Base-by-base conservation (phyloP, 441 rosid species). In the Euphorbia schlechtendalii region DNA sequence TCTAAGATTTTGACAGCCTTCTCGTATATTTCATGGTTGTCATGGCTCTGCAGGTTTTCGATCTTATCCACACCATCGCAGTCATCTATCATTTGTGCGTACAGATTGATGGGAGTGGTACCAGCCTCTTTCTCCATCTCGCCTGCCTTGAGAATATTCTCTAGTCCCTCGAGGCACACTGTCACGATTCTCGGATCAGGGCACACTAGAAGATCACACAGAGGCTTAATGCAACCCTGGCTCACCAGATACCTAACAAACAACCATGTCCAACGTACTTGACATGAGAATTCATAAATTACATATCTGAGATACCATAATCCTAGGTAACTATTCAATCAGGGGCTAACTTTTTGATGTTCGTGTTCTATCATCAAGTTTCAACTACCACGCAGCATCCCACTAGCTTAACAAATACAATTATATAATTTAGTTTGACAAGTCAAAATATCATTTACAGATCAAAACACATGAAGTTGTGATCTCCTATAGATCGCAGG, bases 131-230 rank as follows among this genome's bases (percentile, higher is more conserved):
- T 87, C 48, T 82, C 87, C 5, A 81, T 77, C 73, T 90, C 91
- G 43, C 96, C 97, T 24, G 82, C 88, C 88, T 90, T 88, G 71
- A 88, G 74, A 18, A 90, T 88, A 75, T 86, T 90, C 64, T 90
- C 96, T 49, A 90, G 82, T 46, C 95, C 95, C 72, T 86, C 92
- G 41, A 88, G 78, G 65, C 96, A 90, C 53, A 90, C 93, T 0
- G 83, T 86, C 59, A 90, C 80, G 27, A 88, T 88, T 74, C 96
- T 83, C 21, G 96, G 90, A 74, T 90, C 96, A 0, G 93, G 91
- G 71, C 91, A 86, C 1, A 71, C 73, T 49, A 88, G 82, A 67
- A 90, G 96, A 81, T 90, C 97, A 34, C 96, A 88, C 58, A 90
- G 79, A 34, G 96, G 96, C 74, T 86, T 84, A 67, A 90, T 81